Evolutionary conservation across 2,329 filamentous ascomycete genomes (phyloP), one percentile per base, ranked within the genome.

Genomic region (Microsporum audouinii): DNA sequence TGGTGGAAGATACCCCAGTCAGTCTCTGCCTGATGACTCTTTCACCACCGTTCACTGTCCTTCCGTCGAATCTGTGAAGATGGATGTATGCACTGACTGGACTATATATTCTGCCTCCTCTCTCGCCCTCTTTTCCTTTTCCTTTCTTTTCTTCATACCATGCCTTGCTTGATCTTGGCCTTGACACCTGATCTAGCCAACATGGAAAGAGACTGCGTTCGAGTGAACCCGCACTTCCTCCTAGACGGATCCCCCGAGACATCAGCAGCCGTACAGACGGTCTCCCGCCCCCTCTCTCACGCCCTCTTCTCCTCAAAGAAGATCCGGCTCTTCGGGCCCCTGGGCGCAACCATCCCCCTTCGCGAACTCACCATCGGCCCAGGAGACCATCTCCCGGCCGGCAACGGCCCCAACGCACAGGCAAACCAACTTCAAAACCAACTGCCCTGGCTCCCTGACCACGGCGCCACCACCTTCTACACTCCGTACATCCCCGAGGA

Each of bases 301-400:
- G 45, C 34, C 5, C 17, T 63, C 12, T 63, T 63, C 27, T 38
- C 60, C 3, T 60, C 60, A 14, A 60, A 57, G n/a, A 38, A 57
- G n/a, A 61, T 62, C 33, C 49, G 34, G n/a, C 6, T 62, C 14
- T 56, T 62, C 31, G 57, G 57, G 6, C 62, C 60, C 31, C 38
- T 63, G 12, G 38, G 36, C 2, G 36, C 47, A 6, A 43, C 43
- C 6, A 53, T 60, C 29, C 60, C 62, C 5, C 34, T 63, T 33
- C 60, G 57, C 14, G 60, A 60, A 49, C 36, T 56, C 4, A 12
- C 29, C 1, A 57, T 63, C 31, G 57, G 47, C 7, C 31, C 53
- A n/a, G 62, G 57, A 3, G 34, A 58, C 2, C 10, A 49, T 43
- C 14, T 43, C 39, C 4, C 23, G 8, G 8, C 23, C 12, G 4